Conservation (phyloP, 768 basidiomycete genomes). For the Ephemerocybe angulata region DNA sequence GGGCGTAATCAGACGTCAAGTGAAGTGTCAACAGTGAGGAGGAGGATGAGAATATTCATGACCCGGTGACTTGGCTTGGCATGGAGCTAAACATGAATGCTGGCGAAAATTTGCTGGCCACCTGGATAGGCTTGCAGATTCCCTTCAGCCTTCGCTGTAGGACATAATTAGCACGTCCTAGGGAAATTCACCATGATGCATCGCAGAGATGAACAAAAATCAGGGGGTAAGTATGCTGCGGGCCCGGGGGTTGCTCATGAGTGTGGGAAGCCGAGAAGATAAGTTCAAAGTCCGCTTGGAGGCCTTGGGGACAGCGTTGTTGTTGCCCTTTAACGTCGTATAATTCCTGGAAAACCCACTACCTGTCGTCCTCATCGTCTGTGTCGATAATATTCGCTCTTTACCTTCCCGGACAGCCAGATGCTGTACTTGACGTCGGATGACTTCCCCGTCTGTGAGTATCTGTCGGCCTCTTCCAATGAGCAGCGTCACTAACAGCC, state of each 20-base stretch:
- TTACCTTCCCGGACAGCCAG: slow-evolving; percentile 23
- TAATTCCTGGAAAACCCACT: slow-evolving; percentile 12
- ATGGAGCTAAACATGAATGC: no score
- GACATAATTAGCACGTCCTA: no score
- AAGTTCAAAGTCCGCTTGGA: not conserved
- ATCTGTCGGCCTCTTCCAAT: not conserved
- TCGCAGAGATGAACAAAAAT: no score
- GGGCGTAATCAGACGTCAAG: no score
- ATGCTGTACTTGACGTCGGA: slow-evolving; percentile 92
- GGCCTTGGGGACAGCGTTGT: not conserved
- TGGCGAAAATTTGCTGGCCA: no score
- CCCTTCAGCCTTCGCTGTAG: no score
- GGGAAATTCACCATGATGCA: no score
- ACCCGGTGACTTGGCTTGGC: no score
- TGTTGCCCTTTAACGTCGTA: slow-evolving; percentile 5
- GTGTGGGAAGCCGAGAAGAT: not conserved
- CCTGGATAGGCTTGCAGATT: no score
- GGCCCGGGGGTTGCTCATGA: no score
- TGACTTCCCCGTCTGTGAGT: slow-evolving; percentile 87
- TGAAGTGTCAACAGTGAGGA: no score
- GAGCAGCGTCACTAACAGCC: slow-evolving; percentile 12
- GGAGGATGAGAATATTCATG: no score
- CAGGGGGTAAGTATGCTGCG: not conserved
- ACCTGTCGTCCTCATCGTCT: slow-evolving; percentile 35
- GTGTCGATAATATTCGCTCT: slow-evolving; percentile 33